Evolutionary conservation across 2,329 filamentous ascomycete species (phyloP), one percentile per base, ranked within the genome.

Genomic region (Pezicula neosporulosa): DNA sequence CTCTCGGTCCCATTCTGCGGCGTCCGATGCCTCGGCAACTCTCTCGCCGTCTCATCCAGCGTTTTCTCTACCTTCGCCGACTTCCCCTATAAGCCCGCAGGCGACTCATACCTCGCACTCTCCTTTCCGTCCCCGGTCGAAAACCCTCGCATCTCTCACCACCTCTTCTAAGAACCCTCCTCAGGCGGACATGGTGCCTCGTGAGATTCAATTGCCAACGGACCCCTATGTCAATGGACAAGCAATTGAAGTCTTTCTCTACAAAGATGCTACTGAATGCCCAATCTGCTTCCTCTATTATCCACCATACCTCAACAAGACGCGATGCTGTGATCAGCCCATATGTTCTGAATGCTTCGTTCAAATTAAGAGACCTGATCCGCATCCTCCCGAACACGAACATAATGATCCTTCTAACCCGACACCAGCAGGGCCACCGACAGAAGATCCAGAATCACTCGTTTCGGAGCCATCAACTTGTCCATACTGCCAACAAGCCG

Each of bases 301-400:
- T 60, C 94, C 94, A 0, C 91, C 91, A 3, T 95, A 95, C 65
- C 78, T 99, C 28, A 99, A 99, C 71, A 87, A 86, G 58, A 99
- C 94, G 0, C 80, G 94, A 59, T 99, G 94, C 67, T 99, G 94
- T 69, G 91, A 96, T 62, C 94, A 99, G 67, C 80, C 89, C 6
- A 97, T 99, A 56, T 99, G 94, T 72, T 97, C 92, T 39, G 94
- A 99, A 72, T 99, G 94, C 69, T 99, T 99, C 64, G 94, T 99
- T 4, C 94, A 99, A 69, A 99, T 99, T 67, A 97, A 97, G 68
- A 83, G 94, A 39, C 86, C 91, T 4, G 93, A 99, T 58, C 92
- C 91, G 9, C 90, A 97, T 67, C 83, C 91, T 37, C 90, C 90
- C 1, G 90, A 96, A 66, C 89, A 94, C 64, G 55, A 60, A 38